These are phyloP conservation scores for Lactifluus hygrophoroides DNA, from an alignment of 768 basidiomycete genomes.

Conservation along the genomic window DNA sequence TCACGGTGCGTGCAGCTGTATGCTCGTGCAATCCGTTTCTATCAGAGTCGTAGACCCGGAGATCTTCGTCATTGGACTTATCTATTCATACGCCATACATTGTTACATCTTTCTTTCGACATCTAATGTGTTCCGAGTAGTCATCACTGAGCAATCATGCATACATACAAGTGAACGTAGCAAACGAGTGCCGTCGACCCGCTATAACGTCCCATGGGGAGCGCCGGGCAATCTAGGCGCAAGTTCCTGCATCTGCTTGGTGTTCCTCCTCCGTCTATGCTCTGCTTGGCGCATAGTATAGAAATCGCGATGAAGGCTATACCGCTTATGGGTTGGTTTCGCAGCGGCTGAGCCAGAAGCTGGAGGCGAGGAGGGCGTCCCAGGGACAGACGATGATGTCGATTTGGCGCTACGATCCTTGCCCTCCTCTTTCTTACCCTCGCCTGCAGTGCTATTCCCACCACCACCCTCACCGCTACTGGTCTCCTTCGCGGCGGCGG, in stretches of 20 bases:
- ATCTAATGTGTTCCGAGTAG: neutral
- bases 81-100: neutral
- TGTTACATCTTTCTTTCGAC: neutral
- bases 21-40: conserved; percentile 72
- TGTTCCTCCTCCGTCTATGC: conserved; percentile 60
- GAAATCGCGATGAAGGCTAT: conserved; percentile 72
- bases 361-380: conserved; percentile 21
- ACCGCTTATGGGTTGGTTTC: conserved; percentile 59
- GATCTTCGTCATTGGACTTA: neutral
- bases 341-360: conserved; percentile 5
- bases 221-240: conserved; percentile 64
- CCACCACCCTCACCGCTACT: conserved; percentile 8
- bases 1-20: conserved; percentile 61
- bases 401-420: conserved; percentile 27
- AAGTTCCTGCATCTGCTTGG: conserved; percentile 57
- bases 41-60: neutral
- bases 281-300: conserved; percentile 74
- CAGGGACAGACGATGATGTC: conserved; percentile 28
- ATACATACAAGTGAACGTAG: neutral
- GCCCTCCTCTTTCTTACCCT: conserved; percentile 31
- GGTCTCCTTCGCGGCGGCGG: conserved; percentile 25
- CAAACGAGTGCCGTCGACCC: neutral
- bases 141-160: neutral
- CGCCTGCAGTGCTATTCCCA: conserved; percentile 30
- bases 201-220: conserved; percentile 3